These are phyloP conservation scores for Hymenoscyphus linearis DNA, from an alignment of 2,329 filamentous ascomycete genomes.

Conservation along the genomic window DNA sequence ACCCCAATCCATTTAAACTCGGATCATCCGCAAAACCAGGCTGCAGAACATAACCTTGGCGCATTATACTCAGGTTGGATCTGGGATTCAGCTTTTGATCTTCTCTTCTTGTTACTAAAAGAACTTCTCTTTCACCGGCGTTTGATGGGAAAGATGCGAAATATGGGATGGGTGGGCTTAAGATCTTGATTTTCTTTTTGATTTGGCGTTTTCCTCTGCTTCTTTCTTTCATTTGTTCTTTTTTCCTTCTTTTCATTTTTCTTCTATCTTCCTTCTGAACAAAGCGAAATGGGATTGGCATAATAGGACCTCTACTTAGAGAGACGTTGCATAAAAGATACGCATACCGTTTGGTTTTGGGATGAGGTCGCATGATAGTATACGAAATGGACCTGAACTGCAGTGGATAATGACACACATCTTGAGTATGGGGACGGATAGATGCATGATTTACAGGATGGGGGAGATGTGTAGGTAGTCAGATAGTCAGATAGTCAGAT, in stretches of 20 bases:
- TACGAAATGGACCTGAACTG: too few relatives aligned
- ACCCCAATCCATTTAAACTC: background rate
- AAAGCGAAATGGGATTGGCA: background rate
- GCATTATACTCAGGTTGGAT: background rate
- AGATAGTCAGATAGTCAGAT: too few relatives aligned
- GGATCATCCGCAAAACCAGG: background rate
- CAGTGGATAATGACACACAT: too few relatives aligned
- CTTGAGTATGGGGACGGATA: too few relatives aligned
- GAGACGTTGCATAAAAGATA: background rate
- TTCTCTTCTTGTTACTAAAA: background rate
- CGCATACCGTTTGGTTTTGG: background rate
- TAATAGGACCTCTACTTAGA: background rate
- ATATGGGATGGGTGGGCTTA: background rate
- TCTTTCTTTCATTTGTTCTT: background rate
- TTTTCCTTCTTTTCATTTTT: too few relatives aligned
- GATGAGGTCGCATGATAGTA: too few relatives aligned
- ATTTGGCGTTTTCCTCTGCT: background rate
- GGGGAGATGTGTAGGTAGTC: too few relatives aligned
- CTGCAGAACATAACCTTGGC: background rate
- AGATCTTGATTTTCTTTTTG: background rate
- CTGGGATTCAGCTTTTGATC: background rate
- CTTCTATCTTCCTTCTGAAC: too few relatives aligned
- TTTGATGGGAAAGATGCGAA: background rate
- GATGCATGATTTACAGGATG: too few relatives aligned
- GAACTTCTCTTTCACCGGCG: background rate